Evolutionary conservation across 805 yeast genomes (phyloP), one percentile per base, ranked within the genome.

Genomic region (Wilhelminamyces savonicus): DNA sequence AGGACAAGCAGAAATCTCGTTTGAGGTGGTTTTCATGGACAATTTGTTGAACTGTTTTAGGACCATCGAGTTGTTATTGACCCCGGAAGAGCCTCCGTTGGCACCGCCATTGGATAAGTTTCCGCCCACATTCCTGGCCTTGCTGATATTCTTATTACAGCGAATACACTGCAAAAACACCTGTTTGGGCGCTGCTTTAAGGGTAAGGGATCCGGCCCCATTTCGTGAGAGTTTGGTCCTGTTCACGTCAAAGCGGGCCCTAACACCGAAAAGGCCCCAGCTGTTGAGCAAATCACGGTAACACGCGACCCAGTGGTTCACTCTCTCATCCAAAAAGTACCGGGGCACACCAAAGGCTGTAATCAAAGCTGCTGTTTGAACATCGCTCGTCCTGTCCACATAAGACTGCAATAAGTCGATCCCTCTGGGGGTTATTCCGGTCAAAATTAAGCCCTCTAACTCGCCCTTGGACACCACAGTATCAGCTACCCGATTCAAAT

Each of bases 391-490:
- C 44, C 88, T 69, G 53, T 87, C 90, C 20, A 88, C 92, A 54
- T 82, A 90, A 1, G 85, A 74, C 56, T 88, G 96, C 24, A 90
- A 54, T 27, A 90, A 62, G 47, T 83, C 83, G 19, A 85, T 74
- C 0, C 94, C 94, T 30, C 74, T 63, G 1, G 90, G 87, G 0
- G 97, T 87, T 16, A 90, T 71, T n/a, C 98, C 98, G 0, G 97
- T 87, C 26, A 90, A 59, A 12, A 88, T 76, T 24, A 90, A 62
- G 1, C 97, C 97, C 54, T 90, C 97, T 19, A 90, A 63, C 40
- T 90, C 95, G 5, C 98, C 98, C 31, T 73, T 66, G 3, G 60
- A 54, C 9, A 84, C 78, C 2, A 84, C 95, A 2, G 75, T 67
- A 7, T 78, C 78, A 0, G 90, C 77, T 0, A 88, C 66, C 24